phyloP scores from a whole-genome alignment of 2,329 filamentous ascomycete species.

The Beauveria medogensis region DNA sequence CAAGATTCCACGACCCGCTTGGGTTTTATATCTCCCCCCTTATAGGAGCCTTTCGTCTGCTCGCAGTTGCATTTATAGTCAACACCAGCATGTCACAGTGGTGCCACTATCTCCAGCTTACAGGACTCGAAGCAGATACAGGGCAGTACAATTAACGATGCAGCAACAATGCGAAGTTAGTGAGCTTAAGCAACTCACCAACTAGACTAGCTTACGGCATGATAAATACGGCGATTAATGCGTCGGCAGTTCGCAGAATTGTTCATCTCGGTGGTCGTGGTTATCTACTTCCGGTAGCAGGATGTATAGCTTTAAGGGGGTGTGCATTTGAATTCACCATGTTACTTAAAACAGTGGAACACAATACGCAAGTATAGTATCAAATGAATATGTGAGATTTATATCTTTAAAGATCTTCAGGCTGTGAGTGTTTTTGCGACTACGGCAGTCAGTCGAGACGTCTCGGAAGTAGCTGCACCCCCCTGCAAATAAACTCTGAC shows the following conservation, averaged over 20 bases:
- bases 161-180: not conserved
- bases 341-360: not conserved
- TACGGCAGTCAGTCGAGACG: too few relatives aligned
- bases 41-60: too few relatives aligned
- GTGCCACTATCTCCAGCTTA: constrained; percentile 4
- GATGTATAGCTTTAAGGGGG: not conserved
- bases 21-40: too few relatives aligned
- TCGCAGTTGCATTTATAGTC: too few relatives aligned
- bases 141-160: not conserved
- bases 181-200: not conserved
- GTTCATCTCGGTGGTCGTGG: constrained; percentile 3
- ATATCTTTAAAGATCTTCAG: too few relatives aligned
- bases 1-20: too few relatives aligned
- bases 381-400: too few relatives aligned
- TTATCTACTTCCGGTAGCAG: constrained; percentile 5
- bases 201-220: constrained; percentile 3
- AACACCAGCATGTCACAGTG: not conserved
- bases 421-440: too few relatives aligned
- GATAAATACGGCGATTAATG: constrained; percentile 4
- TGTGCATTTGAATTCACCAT: not conserved
- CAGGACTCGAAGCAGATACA: not conserved
- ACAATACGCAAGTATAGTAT: not conserved
- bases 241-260: not conserved
- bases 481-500: too few relatives aligned
- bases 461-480: too few relatives aligned